Evolutionary conservation across 139 green algal genomes (phyloP).

Genomic region (Haematococcus lacustris): DNA sequence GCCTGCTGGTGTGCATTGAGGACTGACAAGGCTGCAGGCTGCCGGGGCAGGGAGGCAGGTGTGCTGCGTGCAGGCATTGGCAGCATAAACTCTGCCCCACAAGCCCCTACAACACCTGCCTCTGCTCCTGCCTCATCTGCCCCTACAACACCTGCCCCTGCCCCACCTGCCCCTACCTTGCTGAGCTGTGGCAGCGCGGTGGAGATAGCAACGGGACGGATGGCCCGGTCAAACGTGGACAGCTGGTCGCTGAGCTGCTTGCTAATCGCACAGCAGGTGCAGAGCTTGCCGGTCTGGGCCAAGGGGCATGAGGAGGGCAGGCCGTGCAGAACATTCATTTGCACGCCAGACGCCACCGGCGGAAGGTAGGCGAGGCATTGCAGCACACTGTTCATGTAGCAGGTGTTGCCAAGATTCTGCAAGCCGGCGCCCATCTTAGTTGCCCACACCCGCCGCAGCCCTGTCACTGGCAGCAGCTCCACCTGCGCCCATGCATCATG

Average conservation of each 20-base stretch:
- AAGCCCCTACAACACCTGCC: no score
- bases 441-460: neutral
- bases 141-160: neutral
- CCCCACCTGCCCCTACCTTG: neutral
- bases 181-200: constrained; percentile 24
- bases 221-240: neutral
- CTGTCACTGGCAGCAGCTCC: neutral
- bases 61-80: no score
- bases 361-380: constrained; percentile 67
- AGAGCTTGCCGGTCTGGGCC: constrained; percentile 12
- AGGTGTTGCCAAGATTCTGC: constrained; percentile 95
- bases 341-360: constrained; percentile 9
- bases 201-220: constrained; percentile 13
- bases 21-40: no score
- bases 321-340: constrained; percentile 1
- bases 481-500: neutral
- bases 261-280: constrained; percentile 43
- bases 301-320: constrained; percentile 5
- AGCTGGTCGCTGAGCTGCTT: constrained; percentile 15
- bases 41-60: no score
- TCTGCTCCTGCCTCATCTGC: neutral
- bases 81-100: no score
- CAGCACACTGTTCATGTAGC: constrained; percentile 95
- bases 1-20: no score
- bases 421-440: constrained; percentile 56